Percentiles rank a stretch among this genome's conserved stretches.
These are phyloP conservation scores for Phallus indusiatus DNA, from an alignment of 768 basidiomycete species.

Conservation along the genomic window DNA sequence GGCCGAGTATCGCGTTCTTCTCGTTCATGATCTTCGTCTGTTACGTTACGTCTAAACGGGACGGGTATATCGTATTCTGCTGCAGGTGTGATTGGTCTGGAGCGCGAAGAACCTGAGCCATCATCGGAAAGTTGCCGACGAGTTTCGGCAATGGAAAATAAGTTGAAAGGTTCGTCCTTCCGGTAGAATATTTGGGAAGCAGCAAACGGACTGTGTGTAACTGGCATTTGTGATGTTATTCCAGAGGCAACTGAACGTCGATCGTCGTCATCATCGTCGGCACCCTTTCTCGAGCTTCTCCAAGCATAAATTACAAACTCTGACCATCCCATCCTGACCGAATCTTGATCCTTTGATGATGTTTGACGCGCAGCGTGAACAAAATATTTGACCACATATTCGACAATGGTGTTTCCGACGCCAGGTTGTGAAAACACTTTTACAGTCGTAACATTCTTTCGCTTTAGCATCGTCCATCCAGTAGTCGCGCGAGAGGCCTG, in stretches of 20 bases:
- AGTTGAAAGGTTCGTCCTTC: conserved; percentile 66
- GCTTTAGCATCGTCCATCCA: conserved; percentile 99
- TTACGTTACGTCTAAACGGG: conserved; percentile 65
- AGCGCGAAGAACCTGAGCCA: conserved; percentile 30
- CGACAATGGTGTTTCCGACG: conserved; percentile 95
- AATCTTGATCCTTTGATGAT: conserved; percentile 92
- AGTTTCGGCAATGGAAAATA: conserved; percentile 77
- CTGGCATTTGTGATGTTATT: conserved; percentile 58
- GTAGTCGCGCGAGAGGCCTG: conserved; percentile 86
- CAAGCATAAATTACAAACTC: conserved; percentile 94
- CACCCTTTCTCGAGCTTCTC: conserved; percentile 83
- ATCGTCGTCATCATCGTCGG: conserved; percentile 81
- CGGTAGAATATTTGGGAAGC: conserved; percentile 77
- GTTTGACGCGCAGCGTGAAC: conserved; percentile 92
- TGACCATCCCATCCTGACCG: conserved; percentile 89
- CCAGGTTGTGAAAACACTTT: conserved; percentile 90
- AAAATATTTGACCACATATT: conserved; percentile 98
- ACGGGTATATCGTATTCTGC: conserved; percentile 44
- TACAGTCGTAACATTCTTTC: conserved; percentile 94
- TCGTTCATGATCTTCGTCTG: conserved; percentile 67
- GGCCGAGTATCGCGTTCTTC: conserved; percentile 21
- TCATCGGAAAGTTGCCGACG: conserved; percentile 45
- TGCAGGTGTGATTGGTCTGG: conserved; percentile 39
- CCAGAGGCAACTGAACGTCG: conserved; percentile 72
- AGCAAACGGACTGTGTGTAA: conserved; percentile 80